Conservation (phyloP, 371 early-diverging fungal species). For the Cokeromyces recurvatus region DNA sequence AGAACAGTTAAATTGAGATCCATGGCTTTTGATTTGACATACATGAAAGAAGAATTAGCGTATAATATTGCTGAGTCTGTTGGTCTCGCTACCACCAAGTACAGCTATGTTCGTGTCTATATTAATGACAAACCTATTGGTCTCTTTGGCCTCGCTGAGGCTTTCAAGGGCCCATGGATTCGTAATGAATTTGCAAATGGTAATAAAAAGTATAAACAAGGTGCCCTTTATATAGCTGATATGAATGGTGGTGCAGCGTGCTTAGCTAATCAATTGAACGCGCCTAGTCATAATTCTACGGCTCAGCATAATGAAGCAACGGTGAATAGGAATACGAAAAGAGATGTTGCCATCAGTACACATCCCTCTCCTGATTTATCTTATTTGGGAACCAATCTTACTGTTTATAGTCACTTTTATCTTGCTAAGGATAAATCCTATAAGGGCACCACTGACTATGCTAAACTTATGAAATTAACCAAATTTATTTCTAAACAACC, state of each 20-base stretch:
- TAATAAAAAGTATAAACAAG: neutral
- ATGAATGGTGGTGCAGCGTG: conserved; percentile 9
- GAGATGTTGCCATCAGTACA: neutral
- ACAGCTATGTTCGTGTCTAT: conserved; percentile 23
- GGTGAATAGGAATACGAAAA: neutral
- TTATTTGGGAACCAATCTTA: conserved; percentile 19
- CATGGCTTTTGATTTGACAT: conserved; percentile 36
- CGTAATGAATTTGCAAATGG: conserved; percentile 23
- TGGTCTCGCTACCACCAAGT: conserved; percentile 39
- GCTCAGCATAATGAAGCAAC: neutral
- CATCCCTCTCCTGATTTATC: conserved; percentile 7
- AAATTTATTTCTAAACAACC: conserved; percentile 11
- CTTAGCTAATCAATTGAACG: neutral
- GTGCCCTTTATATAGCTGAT: conserved; percentile 16
- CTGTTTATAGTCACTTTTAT: conserved; percentile 10
- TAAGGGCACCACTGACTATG: neutral
- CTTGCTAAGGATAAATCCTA: conserved; percentile 4
- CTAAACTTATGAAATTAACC: conserved; percentile 12
- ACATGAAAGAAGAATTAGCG: conserved; percentile 46
- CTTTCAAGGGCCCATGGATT: conserved; percentile 24
- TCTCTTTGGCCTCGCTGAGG: conserved; percentile 26
- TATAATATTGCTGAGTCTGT: conserved; percentile 37
- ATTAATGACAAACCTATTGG: conserved; percentile 26
- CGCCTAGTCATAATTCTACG: too few relatives aligned
- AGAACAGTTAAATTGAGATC: conserved; percentile 28